Evolutionary conservation across 768 basidiomycete genomes (phyloP), one percentile per base, ranked within the genome.

Genomic region (Tricholomella constricta): DNA sequence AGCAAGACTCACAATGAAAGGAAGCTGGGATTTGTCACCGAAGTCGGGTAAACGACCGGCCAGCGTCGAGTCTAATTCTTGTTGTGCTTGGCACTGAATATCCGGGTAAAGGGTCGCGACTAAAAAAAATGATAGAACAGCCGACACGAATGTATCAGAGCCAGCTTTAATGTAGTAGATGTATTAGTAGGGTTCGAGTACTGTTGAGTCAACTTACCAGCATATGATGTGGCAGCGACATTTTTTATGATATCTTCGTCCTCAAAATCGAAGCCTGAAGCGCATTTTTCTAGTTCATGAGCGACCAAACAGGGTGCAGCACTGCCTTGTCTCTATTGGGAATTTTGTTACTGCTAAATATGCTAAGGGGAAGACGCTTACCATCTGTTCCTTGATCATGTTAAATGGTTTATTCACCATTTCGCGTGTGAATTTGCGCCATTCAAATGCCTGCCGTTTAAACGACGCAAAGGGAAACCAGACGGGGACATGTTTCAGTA

Each of bases 381-480:
- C 69, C 57, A 78, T 58, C 46, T 66, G 65, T 38, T 69, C 57
- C 45, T 75, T 70, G n/a, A 74, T 69, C 59, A 69, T 64, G 42
- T 68, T 62, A 48, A 74, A 78, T 19, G 78, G 78, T 17, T 51
- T 54, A 45, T 75, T 66, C 2, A 73, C 62, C 73, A 79, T 75
- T 26, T 66, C 69, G 7, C 58, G 65, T 9, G 68, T 59, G 14
- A 54, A 52, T 40, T 59, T 60, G 26, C 67, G 66, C 75, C 74
- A 78, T 37, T 59, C 61, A 9, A 54, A 55, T 19, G 76, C 78
- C 48, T 73, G 63, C 9, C 71, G 69, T 53, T 71, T 67, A 60
- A 78, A 80, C 2, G 59, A 59, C 19, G 71, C 72, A 12, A 73
- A 72, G 15, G 78, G 75, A 31, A 80, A 61, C 68, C 69, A 80